Evolutionary conservation across 352 stramenopile genomes (phyloP).

Genomic region (Phytophthora agathidicida): DNA sequence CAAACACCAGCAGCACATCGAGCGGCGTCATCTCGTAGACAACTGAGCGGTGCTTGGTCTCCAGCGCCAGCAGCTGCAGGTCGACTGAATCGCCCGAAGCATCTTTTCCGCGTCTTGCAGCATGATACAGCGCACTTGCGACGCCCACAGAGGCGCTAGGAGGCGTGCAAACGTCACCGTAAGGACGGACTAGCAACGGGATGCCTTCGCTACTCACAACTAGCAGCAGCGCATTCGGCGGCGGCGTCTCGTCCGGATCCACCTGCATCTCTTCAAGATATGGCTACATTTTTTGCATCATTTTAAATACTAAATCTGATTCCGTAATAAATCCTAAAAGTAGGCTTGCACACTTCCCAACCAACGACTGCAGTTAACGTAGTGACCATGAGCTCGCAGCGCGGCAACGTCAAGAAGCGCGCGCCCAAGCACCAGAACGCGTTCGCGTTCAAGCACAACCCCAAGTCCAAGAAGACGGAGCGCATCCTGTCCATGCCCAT

Average conservation of each 20-base stretch:
- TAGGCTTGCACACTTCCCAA: too few species aligned
- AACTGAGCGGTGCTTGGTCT: slow-evolving; percentile 36
- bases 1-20: slow-evolving; percentile 43
- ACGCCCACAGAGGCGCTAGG: slow-evolving; percentile 57
- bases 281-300: slow-evolving; percentile 32
- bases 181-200: slow-evolving; percentile 52
- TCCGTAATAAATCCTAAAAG: too few species aligned
- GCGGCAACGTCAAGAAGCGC: slow-evolving; percentile 85
- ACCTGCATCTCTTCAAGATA: slow-evolving; percentile 39
- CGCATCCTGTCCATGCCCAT: slow-evolving; percentile 93
- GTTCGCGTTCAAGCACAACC: slow-evolving; percentile 99
- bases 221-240: slow-evolving; percentile 47
- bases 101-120: slow-evolving; percentile 31
- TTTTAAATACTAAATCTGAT: too few species aligned
- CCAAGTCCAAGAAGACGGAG: slow-evolving; percentile 97
- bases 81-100: not conserved
- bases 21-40: slow-evolving; percentile 37
- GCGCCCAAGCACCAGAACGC: slow-evolving; percentile 97
- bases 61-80: slow-evolving; percentile 31
- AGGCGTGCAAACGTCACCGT: slow-evolving; percentile 46
- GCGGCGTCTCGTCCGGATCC: slow-evolving; percentile 8
- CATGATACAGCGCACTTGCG: slow-evolving; percentile 56
- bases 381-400: slow-evolving; percentile 82
- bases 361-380: slow-evolving; percentile 3
- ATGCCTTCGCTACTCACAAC: slow-evolving; percentile 56